phyloP scores from a whole-genome alignment of 2,329 filamentous ascomycete genomes.

The Trichoderma citrinoviride region DNA sequence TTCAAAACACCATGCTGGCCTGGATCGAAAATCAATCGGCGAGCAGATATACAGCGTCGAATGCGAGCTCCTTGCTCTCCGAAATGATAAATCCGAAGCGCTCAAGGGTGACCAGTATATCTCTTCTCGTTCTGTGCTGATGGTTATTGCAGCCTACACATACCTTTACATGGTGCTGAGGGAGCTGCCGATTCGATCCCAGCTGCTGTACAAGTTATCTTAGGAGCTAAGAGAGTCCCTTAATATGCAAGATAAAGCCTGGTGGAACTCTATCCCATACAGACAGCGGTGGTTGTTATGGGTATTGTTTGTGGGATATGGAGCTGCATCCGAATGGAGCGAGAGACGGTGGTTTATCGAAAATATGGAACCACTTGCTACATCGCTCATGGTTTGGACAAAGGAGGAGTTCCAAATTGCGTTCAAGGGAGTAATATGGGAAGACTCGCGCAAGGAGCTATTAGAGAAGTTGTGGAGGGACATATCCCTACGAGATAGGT shows the following conservation, averaged over 20 bases:
- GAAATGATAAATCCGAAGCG: background rate
- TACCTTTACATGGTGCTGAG: background rate
- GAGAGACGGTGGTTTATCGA: background rate
- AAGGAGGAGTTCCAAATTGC: background rate
- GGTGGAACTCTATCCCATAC: background rate
- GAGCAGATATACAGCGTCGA: background rate
- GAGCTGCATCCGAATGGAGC: background rate
- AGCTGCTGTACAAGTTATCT: background rate
- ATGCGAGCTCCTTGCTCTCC: background rate
- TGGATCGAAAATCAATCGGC: background rate
- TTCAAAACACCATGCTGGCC: background rate
- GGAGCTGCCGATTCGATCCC: background rate
- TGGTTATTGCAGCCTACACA: background rate
- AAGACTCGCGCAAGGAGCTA: background rate
- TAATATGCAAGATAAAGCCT: background rate
- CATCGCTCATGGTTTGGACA: background rate
- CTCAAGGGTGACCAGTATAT: background rate
- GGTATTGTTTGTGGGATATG: background rate
- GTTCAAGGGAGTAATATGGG: background rate
- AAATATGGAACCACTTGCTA: background rate
- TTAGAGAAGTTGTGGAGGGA: background rate
- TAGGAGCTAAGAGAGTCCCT: background rate
- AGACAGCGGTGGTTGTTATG: conserved; percentile 1
- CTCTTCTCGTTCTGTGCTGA: background rate
- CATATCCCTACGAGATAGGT: background rate